A percentile compares a stretch with the other conserved stretches of the same genome.
phyloP scores from a whole-genome alignment of 2,329 filamentous ascomycete species.

The Aspergillus ochraceoroseus region DNA sequence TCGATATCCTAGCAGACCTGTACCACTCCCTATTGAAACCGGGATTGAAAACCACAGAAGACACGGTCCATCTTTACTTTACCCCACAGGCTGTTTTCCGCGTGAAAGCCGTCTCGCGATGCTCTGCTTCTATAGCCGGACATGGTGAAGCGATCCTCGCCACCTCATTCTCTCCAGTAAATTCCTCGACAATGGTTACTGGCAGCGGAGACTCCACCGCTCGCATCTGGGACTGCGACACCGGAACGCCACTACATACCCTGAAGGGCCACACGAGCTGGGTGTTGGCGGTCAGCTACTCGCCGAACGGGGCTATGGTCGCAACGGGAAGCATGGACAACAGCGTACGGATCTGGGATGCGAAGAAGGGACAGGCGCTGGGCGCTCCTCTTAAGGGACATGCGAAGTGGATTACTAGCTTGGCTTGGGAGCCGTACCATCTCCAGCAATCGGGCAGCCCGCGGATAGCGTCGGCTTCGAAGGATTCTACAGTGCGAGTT shows the following conservation, averaged over 20 bases:
- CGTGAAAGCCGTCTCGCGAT: conserved; percentile 85
- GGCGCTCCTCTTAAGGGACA: conserved; percentile 76
- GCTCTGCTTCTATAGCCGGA: conserved; percentile 80
- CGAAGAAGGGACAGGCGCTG: conserved; percentile 68
- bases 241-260: conserved; percentile 80
- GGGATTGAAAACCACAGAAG: conserved; percentile 55
- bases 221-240: conserved; percentile 90
- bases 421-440: conserved; percentile 93
- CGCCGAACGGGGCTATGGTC: conserved; percentile 72
- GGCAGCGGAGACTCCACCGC: conserved; percentile 89
- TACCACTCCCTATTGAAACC: conserved; percentile 51
- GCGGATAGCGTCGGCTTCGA: conserved; percentile 78
- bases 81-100: conserved; percentile 88
- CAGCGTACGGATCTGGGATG: conserved; percentile 83
- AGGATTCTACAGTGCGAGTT: conserved; percentile 80
- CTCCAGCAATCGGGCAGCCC: conserved; percentile 68
- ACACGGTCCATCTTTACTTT: conserved; percentile 58
- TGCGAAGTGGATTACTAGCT: conserved; percentile 78
- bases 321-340: conserved; percentile 94
- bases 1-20: conserved; percentile 46
- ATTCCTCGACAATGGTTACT: conserved; percentile 72
- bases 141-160: conserved; percentile 88
- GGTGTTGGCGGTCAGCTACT: conserved; percentile 84
- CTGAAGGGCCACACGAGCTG: conserved; percentile 82
- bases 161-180: conserved; percentile 76